Conservation (phyloP, 2,329 filamentous ascomycete species). For the Sporothrix euskadiensis region DNA sequence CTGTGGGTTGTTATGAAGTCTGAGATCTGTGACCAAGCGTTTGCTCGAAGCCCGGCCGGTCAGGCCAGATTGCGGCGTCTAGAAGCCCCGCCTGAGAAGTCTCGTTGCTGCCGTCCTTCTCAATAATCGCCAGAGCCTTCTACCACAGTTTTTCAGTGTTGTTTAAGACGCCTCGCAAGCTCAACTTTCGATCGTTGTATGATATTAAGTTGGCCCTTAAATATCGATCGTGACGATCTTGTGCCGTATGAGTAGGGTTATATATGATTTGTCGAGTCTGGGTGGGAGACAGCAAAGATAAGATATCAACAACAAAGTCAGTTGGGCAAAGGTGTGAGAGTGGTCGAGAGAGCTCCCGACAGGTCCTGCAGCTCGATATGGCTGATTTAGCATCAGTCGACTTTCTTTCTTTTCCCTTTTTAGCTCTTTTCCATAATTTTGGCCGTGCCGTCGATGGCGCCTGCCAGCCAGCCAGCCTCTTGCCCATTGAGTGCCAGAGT, state of each 20-base stretch:
- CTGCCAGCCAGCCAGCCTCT: not conserved
- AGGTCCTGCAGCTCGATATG: not conserved
- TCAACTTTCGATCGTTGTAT: not conserved
- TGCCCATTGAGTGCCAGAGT: not conserved
- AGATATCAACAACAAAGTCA: not conserved
- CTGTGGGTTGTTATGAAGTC: not conserved
- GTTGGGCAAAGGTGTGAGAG: not conserved
- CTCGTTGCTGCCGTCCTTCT: not conserved
- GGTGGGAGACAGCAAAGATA: not conserved
- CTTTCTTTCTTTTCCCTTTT: not conserved
- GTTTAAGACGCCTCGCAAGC: not conserved
- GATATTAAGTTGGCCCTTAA: not conserved
- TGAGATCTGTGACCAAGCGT: not conserved
- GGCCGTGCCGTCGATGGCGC: constrained; percentile 4
- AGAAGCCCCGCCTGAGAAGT: not conserved
- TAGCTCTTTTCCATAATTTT: constrained; percentile 1
- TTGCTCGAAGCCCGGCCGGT: not conserved
- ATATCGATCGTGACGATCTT: not conserved
- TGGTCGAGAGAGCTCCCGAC: not conserved
- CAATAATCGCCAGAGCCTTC: not conserved
- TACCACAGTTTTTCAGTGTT: not conserved
- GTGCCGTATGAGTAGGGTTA: not conserved
- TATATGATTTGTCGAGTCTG: not conserved
- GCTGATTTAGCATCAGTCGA: constrained; percentile 22
- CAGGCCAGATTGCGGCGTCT: not conserved